phyloP scores from a whole-genome alignment of 345 rosid species.

The Punica granatum region DNA sequence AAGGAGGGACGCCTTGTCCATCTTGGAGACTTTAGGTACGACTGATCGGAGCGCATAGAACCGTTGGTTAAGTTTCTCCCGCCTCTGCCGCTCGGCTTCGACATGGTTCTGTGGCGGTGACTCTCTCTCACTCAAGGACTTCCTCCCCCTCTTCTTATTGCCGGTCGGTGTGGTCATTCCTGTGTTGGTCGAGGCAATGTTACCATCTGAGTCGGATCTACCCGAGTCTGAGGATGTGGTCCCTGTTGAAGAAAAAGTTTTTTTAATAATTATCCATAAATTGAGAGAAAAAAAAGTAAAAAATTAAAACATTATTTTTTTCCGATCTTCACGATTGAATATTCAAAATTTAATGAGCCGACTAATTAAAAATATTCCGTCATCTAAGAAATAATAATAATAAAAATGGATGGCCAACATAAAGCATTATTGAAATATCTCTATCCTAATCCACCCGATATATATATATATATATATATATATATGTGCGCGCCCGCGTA shows the following conservation, averaged over 20 bases:
- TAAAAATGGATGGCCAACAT: no score
- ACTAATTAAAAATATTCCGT: no score
- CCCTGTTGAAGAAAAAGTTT: constrained; percentile 14
- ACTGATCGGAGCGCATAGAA: constrained; percentile 74
- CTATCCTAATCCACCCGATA: no score
- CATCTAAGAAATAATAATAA: no score
- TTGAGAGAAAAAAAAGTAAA: no score
- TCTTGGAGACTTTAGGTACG: constrained; percentile 81
- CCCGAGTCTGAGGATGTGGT: constrained; percentile 36
- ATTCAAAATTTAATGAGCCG: no score
- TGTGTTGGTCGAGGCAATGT: not conserved
- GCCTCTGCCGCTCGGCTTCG: constrained; percentile 76
- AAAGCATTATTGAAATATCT: no score
- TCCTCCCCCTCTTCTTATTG: constrained; percentile 14
- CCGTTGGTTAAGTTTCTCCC: constrained; percentile 72
- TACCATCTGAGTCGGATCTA: constrained; percentile 1
- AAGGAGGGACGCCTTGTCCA: constrained; percentile 84
- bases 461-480: no score
- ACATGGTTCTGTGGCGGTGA: constrained; percentile 43
- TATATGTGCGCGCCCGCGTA: no score
- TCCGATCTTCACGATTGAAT: no score
- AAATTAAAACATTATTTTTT: constrained; percentile 3
- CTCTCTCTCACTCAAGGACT: constrained; percentile 27
- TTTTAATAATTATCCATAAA: no score
- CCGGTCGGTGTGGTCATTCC: not conserved